Percentiles rank a stretch among this genome's conserved stretches.
Evolutionary conservation across 2,329 filamentous ascomycete species (phyloP).

Genomic region (Monilinia polystroma): DNA sequence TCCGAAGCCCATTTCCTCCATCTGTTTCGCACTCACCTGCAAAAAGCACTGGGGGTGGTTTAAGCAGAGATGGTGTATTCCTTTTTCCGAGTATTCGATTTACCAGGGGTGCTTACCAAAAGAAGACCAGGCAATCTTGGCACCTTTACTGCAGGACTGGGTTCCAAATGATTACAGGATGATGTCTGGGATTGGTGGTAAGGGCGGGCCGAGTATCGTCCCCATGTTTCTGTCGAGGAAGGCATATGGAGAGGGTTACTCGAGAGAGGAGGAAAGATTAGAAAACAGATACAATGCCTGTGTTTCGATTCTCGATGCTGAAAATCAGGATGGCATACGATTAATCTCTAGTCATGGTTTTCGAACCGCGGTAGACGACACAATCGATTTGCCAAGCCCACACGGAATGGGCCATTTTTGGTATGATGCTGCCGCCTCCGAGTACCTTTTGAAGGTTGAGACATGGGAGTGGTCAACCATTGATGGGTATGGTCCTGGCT

Average conservation of each 20-base stretch:
- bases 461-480: neutral
- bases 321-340: neutral
- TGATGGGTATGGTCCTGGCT: neutral
- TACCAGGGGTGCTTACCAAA: neutral
- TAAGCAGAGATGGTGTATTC: neutral
- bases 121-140: neutral
- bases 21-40: slow-evolving; percentile 1
- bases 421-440: slow-evolving; percentile 1
- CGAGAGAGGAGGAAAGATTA: neutral
- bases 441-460: neutral
- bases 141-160: neutral
- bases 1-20: neutral
- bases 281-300: neutral
- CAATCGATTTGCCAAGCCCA: neutral
- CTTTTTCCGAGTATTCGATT: neutral
- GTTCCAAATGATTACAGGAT: neutral
- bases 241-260: neutral
- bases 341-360: neutral
- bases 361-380: neutral
- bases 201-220: neutral
- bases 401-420: slow-evolving; percentile 1
- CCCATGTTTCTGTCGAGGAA: slow-evolving; percentile 5
- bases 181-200: neutral
- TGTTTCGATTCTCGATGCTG: neutral
- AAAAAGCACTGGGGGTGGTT: neutral